phyloP scores from a whole-genome alignment of 352 stramenopile species.

The Phytophthora lateralis region DNA sequence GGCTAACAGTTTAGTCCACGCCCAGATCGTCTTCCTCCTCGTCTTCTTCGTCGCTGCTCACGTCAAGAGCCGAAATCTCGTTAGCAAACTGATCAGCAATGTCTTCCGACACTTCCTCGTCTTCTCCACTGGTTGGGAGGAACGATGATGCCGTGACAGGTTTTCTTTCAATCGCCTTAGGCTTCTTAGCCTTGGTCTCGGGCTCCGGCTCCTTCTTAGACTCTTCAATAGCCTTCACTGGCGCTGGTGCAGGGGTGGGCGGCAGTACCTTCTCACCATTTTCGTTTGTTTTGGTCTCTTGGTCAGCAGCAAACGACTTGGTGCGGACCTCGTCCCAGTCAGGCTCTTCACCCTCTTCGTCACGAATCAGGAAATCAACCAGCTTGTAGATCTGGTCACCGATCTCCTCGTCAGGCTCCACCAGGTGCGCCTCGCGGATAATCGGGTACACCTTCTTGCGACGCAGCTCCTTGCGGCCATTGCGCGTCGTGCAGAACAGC shows the following conservation, averaged over 20 bases:
- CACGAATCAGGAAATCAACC: conserved; percentile 86
- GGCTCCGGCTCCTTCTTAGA: conserved; percentile 28
- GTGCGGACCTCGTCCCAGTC: conserved; percentile 81
- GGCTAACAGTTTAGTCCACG: conserved; percentile 45
- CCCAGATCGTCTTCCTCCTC: conserved; percentile 51
- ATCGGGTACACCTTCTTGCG: conserved; percentile 90
- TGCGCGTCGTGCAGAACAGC: conserved; percentile 79
- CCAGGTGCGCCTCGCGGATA: conserved; percentile 81
- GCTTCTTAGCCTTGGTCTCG: conserved; percentile 26
- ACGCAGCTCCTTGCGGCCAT: conserved; percentile 77
- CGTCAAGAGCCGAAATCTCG: conserved; percentile 77
- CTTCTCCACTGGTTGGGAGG: conserved; percentile 44
- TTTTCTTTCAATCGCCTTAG: conserved; percentile 17
- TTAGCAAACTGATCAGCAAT: conserved; percentile 65
- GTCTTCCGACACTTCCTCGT: conserved; percentile 76
- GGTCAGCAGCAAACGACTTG: conserved; percentile 64
- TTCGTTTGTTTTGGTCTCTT: conserved; percentile 43
- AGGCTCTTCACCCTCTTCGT: conserved; percentile 86
- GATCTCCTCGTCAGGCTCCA: conserved; percentile 81
- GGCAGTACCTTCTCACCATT: conserved; percentile 29
- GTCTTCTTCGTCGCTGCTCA: conserved; percentile 88
- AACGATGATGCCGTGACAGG: conserved; percentile 33
- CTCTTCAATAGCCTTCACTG: conserved; percentile 14
- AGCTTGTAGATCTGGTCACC: conserved; percentile 91
- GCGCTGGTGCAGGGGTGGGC: conserved; percentile 14